phyloP scores from a whole-genome alignment of 768 basidiomycete species.

The Hydnum rufescens region DNA sequence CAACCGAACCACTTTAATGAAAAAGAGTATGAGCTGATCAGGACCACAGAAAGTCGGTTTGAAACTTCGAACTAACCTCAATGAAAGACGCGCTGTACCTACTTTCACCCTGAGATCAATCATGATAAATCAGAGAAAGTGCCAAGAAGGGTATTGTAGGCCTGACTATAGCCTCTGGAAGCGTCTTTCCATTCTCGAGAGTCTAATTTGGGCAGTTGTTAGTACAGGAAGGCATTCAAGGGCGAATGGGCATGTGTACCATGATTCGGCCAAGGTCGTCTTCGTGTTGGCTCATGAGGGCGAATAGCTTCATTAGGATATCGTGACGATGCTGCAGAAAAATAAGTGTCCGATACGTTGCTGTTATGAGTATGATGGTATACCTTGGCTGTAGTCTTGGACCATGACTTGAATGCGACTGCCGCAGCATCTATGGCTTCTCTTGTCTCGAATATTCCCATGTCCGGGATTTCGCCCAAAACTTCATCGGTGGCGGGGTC shows the following conservation, averaged over 20 bases:
- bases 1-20: slow-evolving; percentile 58
- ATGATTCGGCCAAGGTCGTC: slow-evolving; percentile 81
- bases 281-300: slow-evolving; percentile 59
- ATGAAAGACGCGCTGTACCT: slow-evolving; percentile 69
- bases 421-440: slow-evolving; percentile 68
- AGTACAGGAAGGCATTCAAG: not conserved
- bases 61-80: slow-evolving; percentile 32
- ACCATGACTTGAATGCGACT: slow-evolving; percentile 69
- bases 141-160: not conserved
- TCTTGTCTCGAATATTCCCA: slow-evolving; percentile 67
- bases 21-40: not conserved
- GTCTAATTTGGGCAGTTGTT: slow-evolving; percentile 30
- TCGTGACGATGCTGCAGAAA: slow-evolving; percentile 52
- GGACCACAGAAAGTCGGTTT: slow-evolving; percentile 12
- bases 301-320: slow-evolving; percentile 57
- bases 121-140: not conserved
- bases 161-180: slow-evolving; percentile 58
- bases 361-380: slow-evolving; percentile 7
- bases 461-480: slow-evolving; percentile 75
- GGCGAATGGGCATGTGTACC: slow-evolving; percentile 25
- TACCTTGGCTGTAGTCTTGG: slow-evolving; percentile 73
- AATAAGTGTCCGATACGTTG: not conserved
- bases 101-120: slow-evolving; percentile 43
- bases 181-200: slow-evolving; percentile 86
- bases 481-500: slow-evolving; percentile 78